Conservation (phyloP, 164 flowering plant species). For the Stephania japonica region DNA sequence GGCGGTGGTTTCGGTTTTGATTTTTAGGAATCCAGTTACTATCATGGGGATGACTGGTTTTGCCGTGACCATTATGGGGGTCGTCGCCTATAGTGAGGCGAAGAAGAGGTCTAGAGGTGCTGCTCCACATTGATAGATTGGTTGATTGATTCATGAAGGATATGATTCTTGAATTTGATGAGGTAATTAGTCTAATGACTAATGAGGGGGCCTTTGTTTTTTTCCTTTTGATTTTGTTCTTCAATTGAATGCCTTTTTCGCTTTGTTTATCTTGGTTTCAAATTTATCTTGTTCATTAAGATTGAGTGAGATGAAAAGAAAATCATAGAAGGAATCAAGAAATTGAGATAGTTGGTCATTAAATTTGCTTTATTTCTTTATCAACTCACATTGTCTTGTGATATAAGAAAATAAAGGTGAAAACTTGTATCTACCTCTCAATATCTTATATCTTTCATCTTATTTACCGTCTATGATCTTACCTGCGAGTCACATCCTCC, state of each 20-base stretch:
- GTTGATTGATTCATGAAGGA: not conserved
- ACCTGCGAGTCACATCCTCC: conserved; percentile 11
- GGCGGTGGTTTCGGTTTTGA: conserved; percentile 85
- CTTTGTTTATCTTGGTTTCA: conserved; percentile 2
- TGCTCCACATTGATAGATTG: conserved; percentile 32
- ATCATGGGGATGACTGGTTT: conserved; percentile 92
- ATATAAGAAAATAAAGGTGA: conserved; percentile 7
- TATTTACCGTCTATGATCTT: not conserved
- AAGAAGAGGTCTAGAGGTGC: conserved; percentile 67
- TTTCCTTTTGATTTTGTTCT: not conserved
- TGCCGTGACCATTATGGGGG: conserved; percentile 87
- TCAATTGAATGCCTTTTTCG: not conserved
- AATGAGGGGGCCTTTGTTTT: conserved; percentile 2
- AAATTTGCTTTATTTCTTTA: conserved; percentile 9
- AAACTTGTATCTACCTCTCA: conserved; percentile 15
- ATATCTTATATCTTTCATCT: conserved; percentile 11
- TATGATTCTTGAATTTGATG: no score
- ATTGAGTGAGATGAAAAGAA: conserved; percentile 3
- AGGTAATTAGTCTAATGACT: not conserved
- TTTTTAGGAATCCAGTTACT: conserved; percentile 88
- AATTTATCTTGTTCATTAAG: conserved; percentile 15
- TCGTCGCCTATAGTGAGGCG: conserved; percentile 90
- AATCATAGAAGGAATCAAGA: not conserved
- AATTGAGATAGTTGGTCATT: conserved; percentile 26
- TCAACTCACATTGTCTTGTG: conserved; percentile 7